Evolutionary conservation across 2,329 filamentous ascomycete species (phyloP).

Genomic region (Penicillium brasilianum): DNA sequence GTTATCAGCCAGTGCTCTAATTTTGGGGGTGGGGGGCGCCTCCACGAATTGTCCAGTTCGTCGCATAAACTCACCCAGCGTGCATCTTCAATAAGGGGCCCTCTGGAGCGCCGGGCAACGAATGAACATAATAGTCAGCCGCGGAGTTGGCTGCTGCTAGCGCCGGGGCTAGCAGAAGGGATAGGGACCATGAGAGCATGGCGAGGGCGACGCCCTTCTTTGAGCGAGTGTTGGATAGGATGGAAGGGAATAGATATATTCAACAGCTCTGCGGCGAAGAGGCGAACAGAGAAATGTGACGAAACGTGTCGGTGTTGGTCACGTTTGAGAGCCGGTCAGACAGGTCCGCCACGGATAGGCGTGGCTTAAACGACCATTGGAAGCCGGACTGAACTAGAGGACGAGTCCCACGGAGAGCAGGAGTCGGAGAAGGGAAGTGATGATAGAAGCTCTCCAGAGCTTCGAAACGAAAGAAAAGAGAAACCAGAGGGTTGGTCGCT

Average conservation of each 20-base stretch:
- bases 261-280: not conserved
- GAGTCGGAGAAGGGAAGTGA: conserved; percentile 5
- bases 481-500: not conserved
- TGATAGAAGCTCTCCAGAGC: not conserved
- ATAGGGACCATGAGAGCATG: conserved; percentile 34
- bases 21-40: not conserved
- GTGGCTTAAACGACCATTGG: conserved; percentile 28
- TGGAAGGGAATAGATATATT: conserved; percentile 25
- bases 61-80: conserved; percentile 73
- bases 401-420: conserved; percentile 3
- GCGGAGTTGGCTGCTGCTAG: conserved; percentile 58
- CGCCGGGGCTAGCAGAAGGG: conserved; percentile 34
- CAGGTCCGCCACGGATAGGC: conserved; percentile 26
- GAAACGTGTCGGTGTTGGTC: conserved; percentile 1
- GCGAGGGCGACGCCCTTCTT: conserved; percentile 18
- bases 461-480: not conserved
- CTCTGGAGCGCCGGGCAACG: conserved; percentile 81
- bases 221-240: conserved; percentile 24
- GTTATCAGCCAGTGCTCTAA: conserved; percentile 8
- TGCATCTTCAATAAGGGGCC: conserved; percentile 92
- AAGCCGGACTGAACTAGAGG: conserved; percentile 1
- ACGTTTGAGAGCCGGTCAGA: conserved; percentile 2
- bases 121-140: conserved; percentile 87
- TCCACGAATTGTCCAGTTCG: not conserved
- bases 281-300: conserved; percentile 11